A percentile compares a stretch with the other conserved stretches of the same genome.
Evolutionary conservation across 2,329 filamentous ascomycete species (phyloP).

Genomic region (Davidsoniella virescens): DNA sequence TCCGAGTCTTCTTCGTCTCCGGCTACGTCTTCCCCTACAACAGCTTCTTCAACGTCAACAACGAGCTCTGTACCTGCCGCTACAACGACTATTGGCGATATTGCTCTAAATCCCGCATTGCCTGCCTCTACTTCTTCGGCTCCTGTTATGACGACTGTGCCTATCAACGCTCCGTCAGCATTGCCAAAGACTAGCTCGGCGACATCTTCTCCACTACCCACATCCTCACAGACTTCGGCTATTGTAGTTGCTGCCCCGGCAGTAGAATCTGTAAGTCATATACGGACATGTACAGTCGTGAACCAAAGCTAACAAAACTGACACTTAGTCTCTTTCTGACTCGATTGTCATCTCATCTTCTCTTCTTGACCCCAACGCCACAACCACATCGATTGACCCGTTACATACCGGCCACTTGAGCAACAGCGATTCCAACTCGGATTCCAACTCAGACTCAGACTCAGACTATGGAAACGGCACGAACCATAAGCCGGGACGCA

Average conservation of each 20-base stretch:
- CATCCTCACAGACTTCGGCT: background rate
- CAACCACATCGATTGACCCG: background rate
- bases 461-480: background rate
- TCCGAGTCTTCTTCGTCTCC: background rate
- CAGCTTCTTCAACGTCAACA: background rate
- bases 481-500: background rate
- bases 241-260: slow-evolving; percentile 1
- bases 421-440: background rate
- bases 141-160: background rate
- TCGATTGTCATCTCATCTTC: slow-evolving; percentile 5
- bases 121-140: background rate
- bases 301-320: background rate
- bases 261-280: slow-evolving; percentile 4
- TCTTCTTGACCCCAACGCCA: background rate
- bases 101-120: background rate
- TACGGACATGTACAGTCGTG: background rate
- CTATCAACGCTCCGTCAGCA: background rate
- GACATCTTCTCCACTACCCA: background rate
- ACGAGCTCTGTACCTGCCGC: background rate
- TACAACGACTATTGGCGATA: background rate
- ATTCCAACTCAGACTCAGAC: background rate
- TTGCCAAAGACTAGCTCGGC: background rate
- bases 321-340: background rate
- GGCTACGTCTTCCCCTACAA: background rate
- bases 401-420: background rate